Percentiles rank a stretch among this genome's conserved stretches.
phyloP scores from a whole-genome alignment of 352 stramenopile genomes.

The Saprolegnia parasitica region DNA sequence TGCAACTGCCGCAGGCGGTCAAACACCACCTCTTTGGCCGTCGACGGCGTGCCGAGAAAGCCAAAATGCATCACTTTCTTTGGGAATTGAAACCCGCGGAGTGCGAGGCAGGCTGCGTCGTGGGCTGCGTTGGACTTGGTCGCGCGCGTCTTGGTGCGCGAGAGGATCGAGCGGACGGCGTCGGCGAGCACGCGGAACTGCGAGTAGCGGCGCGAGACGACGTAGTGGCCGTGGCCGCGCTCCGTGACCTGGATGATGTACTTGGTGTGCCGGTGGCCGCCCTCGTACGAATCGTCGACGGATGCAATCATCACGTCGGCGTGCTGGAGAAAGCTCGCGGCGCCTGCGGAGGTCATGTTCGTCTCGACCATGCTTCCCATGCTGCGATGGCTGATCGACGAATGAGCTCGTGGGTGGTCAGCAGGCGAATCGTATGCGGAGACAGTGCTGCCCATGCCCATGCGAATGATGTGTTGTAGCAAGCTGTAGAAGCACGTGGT shows the following conservation, averaged over 20 bases:
- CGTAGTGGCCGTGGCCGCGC: constrained; percentile 18
- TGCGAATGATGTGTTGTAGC: too few relatives aligned
- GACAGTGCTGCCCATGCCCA: not conserved
- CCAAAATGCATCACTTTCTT: constrained; percentile 18
- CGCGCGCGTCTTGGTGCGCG: not conserved
- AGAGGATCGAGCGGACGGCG: not conserved
- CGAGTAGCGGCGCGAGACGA: constrained; percentile 22
- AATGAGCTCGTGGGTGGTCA: not conserved
- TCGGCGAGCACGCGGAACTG: constrained; percentile 20
- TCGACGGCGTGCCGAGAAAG: constrained; percentile 19
- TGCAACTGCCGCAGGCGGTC: constrained; percentile 12
- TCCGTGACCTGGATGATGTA: constrained; percentile 28
- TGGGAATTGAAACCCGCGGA: constrained; percentile 15
- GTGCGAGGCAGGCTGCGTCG: not conserved
- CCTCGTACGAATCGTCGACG: constrained; percentile 12
- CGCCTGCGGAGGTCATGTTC: not conserved
- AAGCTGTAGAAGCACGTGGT: too few relatives aligned
- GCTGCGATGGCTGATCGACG: not conserved
- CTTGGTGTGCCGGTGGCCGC: constrained; percentile 14
- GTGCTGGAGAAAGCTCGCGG: constrained; percentile 3
- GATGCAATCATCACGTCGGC: constrained; percentile 19
- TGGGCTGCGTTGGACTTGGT: constrained; percentile 2
- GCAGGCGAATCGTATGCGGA: not conserved
- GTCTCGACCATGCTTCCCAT: not conserved
- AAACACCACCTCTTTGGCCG: not conserved